Conservation (phyloP, 2,329 filamentous ascomycete species). For the Colletotrichum somersetense region DNA sequence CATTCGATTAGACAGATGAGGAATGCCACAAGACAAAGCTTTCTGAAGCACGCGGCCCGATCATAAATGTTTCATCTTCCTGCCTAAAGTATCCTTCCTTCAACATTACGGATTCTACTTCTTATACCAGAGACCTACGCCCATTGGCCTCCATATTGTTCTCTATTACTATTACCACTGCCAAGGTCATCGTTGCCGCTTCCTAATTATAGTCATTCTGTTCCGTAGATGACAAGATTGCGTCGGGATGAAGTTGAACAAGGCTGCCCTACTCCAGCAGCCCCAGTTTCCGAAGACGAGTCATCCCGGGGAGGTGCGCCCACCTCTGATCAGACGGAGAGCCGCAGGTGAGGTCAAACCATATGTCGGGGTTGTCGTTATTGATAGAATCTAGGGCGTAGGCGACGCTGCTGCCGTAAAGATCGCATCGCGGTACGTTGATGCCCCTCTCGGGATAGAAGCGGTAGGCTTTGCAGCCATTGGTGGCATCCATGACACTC, state of each 20-base stretch:
- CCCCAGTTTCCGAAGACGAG: slow-evolving; percentile 33
- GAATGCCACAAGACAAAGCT: neutral
- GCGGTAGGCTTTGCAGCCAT: slow-evolving; percentile 53
- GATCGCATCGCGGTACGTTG: slow-evolving; percentile 51
- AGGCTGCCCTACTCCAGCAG: slow-evolving; percentile 6
- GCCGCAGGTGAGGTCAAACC: slow-evolving; percentile 55
- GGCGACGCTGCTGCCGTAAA: slow-evolving; percentile 52
- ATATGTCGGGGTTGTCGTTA: slow-evolving; percentile 47
- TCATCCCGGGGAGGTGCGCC: slow-evolving; percentile 39
- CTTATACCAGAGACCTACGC: neutral
- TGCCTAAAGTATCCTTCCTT: slow-evolving; percentile 10
- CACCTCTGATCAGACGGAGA: slow-evolving; percentile 48
- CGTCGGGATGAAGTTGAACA: no score
- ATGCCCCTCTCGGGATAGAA: slow-evolving; percentile 50
- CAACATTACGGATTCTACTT: neutral
- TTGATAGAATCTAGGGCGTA: slow-evolving; percentile 49
- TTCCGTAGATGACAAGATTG: neutral
- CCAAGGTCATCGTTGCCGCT: neutral
- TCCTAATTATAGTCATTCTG: slow-evolving; percentile 1
- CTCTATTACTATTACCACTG: neutral
- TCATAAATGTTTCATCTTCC: neutral
- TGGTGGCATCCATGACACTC: slow-evolving; percentile 49
- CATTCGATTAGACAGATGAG: slow-evolving; percentile 74
- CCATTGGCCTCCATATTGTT: neutral
- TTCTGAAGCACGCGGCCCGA: neutral